These are phyloP conservation scores for Serendipita vermifera DNA, from an alignment of 768 basidiomycete genomes.

Conservation along the genomic window DNA sequence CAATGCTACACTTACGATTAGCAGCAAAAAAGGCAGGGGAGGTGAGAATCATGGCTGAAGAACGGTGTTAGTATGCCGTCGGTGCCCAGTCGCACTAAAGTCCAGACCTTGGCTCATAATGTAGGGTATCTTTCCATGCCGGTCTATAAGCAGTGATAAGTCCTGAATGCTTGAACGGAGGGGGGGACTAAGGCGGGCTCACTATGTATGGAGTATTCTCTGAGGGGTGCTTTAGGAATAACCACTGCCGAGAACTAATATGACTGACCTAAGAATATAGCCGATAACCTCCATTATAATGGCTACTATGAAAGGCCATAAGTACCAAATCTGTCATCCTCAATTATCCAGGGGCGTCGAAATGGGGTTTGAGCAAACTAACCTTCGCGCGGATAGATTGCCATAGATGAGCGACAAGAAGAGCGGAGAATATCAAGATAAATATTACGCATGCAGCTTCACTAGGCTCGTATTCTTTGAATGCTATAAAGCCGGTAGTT, in stretches of 20 bases:
- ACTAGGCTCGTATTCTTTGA: neutral
- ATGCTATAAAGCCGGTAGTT: neutral
- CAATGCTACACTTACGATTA: neutral
- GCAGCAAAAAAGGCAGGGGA: neutral
- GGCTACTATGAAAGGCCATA: neutral
- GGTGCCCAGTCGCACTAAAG: too few relatives aligned
- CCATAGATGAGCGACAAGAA: neutral
- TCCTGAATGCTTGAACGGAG: neutral
- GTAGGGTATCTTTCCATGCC: neutral
- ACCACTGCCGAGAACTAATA: neutral
- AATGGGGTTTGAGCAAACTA: too few relatives aligned
- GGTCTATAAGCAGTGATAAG: neutral
- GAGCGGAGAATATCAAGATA: neutral
- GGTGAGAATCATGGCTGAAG: neutral
- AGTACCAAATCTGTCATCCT: neutral
- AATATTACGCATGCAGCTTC: neutral
- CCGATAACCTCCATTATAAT: neutral
- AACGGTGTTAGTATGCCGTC: too few relatives aligned
- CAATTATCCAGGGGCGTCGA: neutral
- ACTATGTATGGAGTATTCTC: neutral
- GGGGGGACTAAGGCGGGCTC: neutral
- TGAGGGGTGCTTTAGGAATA: neutral
- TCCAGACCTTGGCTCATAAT: neutral
- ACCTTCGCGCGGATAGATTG: slow-evolving; percentile 4
- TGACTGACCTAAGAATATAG: neutral